A percentile compares a stretch with the other conserved stretches of the same genome.
phyloP scores from a whole-genome alignment of 495 filamentous ascomycete species.

The Xylaria venustula region DNA sequence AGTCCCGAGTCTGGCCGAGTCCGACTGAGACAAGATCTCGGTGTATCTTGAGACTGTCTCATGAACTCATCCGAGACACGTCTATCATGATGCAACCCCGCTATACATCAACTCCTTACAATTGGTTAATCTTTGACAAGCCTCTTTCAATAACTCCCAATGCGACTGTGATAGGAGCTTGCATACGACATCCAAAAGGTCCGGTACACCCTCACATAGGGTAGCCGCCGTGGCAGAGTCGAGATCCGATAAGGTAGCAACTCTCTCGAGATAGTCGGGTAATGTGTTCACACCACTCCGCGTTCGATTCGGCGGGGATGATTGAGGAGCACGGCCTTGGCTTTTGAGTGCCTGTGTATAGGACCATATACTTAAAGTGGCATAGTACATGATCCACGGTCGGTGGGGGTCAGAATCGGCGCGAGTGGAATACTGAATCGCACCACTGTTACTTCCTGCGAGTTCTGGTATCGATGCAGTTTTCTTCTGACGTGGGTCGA shows the following conservation, averaged over 20 bases:
- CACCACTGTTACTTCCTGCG: constrained; percentile 27
- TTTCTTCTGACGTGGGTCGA: constrained; percentile 47
- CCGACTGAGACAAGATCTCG: too few species aligned
- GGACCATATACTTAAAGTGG: constrained; percentile 86
- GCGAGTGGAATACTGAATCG: constrained; percentile 66
- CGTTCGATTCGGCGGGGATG: constrained; percentile 4
- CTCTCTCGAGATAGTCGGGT: constrained; percentile 40
- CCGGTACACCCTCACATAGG: constrained; percentile 41
- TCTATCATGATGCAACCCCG: constrained; percentile 20
- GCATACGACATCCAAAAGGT: constrained; percentile 42
- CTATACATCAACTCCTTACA: constrained; percentile 45
- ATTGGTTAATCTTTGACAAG: constrained; percentile 35
- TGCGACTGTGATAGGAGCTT: constrained; percentile 42
- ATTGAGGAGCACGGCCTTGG: constrained; percentile 25
- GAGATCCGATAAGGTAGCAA: constrained; percentile 38
- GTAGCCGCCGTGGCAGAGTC: constrained; percentile 29
- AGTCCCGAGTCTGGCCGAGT: too few species aligned
- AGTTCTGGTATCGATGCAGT: constrained; percentile 19
- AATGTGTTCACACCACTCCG: constrained; percentile 13
- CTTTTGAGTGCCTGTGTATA: constrained; percentile 84
- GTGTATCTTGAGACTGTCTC: too few species aligned
- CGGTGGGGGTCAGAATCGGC: constrained; percentile 88
- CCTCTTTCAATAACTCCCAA: constrained; percentile 45
- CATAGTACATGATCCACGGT: constrained; percentile 95
- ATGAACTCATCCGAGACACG: not conserved